These are phyloP conservation scores for Fragaria nilgerrensis DNA, from an alignment of 306 rosid species.

Conservation along the genomic window DNA sequence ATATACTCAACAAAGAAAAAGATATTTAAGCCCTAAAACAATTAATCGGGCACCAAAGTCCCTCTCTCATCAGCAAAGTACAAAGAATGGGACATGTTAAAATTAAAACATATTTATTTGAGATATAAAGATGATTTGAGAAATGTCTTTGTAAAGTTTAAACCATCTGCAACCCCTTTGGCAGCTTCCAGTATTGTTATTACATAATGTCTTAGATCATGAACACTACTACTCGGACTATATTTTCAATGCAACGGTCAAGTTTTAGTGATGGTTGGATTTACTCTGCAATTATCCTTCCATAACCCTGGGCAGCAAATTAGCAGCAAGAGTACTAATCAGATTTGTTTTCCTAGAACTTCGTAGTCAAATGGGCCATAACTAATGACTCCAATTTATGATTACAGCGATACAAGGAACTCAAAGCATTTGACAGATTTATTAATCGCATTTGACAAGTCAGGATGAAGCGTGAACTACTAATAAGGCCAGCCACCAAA, in stretches of 20 bases:
- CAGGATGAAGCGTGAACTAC: background rate
- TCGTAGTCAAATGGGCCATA: background rate
- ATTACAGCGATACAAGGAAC: background rate
- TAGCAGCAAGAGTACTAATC: background rate
- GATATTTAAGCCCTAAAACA: background rate
- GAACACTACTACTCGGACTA: background rate
- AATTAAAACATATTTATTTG: background rate
- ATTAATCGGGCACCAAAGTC: background rate
- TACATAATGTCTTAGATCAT: background rate
- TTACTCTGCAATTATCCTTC: background rate
- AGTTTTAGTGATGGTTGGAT: background rate
- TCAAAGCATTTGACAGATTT: background rate
- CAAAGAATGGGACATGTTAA: background rate
- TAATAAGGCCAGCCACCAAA: background rate
- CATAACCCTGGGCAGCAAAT: background rate
- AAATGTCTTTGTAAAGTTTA: background rate
- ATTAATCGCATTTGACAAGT: background rate
- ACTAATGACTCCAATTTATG: background rate
- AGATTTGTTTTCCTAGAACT: background rate
- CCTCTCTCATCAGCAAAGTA: constrained; percentile 1
- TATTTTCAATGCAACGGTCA: background rate
- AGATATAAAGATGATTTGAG: background rate
- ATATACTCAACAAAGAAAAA: background rate
- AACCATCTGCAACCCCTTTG: background rate
- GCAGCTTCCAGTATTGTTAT: background rate